Evolutionary conservation across 768 basidiomycete genomes (phyloP), one percentile per base, ranked within the genome.

Genomic region (Suillus variegatus): DNA sequence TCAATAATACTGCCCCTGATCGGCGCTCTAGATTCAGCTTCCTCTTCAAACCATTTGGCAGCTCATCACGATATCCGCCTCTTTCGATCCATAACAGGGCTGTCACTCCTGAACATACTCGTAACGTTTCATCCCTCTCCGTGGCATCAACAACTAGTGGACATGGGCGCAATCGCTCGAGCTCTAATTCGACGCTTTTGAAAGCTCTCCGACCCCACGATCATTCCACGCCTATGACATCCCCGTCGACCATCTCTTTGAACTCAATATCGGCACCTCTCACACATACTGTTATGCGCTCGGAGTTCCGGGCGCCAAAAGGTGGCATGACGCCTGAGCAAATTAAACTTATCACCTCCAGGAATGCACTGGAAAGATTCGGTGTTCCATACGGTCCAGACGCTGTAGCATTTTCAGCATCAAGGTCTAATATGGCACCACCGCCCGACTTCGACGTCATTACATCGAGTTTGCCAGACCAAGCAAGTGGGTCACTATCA

Each of bases 361-460:
- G 88, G 54, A 90, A 92, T 69, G 81, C 82, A 4, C 81, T 93
- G 65, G 85, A 83, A 44, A 81, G 84, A 65, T 94, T 93, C 69
- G 91, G 90, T 1, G 78, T 90, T 63, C 93, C 93, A 25, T 94
- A 91, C 69, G 92, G 92, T 0, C 76, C 84, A 13, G 92, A 89
- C 70, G 92, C 91, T 4, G 80, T 90, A 36, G 88, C 88, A 40
- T 91, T 81, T 71, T 84, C 85, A 16, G 69, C 81, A 28, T 86
- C 84, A 47, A 77, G 81, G 57, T 76, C 78, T 38, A 76, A 79
- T 44, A 70, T 84, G 70, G 75, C 77, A 20, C 85, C 85, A 1
- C 88, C 82, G 4, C 80, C 88, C 18, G 85, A 81, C 57, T 89
- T 88, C 71, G 84, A 86, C 22, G 69, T 63, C 16, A 43, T 41